Evolutionary conservation across 805 yeast species (phyloP), one percentile per base, ranked within the genome.

Genomic region (Dipodascopsis tothii): DNA sequence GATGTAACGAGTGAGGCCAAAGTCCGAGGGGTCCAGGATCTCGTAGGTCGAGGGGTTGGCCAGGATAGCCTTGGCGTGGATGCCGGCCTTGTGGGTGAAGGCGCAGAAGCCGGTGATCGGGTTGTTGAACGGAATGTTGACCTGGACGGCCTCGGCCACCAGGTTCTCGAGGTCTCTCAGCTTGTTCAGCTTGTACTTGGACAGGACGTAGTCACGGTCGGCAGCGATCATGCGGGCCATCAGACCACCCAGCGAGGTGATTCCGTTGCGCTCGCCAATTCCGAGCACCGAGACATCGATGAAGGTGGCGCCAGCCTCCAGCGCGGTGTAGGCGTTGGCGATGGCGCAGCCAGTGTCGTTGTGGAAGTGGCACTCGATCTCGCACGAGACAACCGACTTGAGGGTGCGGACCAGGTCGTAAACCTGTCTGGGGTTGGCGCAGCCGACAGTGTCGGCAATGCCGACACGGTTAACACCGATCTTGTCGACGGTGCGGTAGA

Each of bases 221-320:
- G 97, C 96, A 49, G 95, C 95, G 62, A 92, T 86, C 98, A 90
- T 90, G 70, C 98, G 80, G 36, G 97, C 96, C 97, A 90, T 90
- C 61, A 90, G 76, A 41, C 96, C 98, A 60, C 98, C 97, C 54
- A 90, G 75, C 47, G 97, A 94, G 33, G 96, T 87, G 65, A 90
- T 90, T 65, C 98, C 98, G 68, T 90, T 90, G 71, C 98, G 81
- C 77, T 90, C 98, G 68, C 98, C 98, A 56, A 90, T 92, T 59
- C 98, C 98, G 58, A 90, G 77, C 16, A 90, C 97, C 11, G 95
- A 83, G 36, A 86, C 95, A 68, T 90, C 98, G 55, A 90, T 84
- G 59, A 88, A 77, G 61, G 78, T 80, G 56, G 98, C 98, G 60
- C 98, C 98, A 43, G 87, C 98, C 70, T 90, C 98, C 59, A 90